Evolutionary conservation across 2,329 filamentous ascomycete species (phyloP).

Genomic region (Zasmidium cellare): DNA sequence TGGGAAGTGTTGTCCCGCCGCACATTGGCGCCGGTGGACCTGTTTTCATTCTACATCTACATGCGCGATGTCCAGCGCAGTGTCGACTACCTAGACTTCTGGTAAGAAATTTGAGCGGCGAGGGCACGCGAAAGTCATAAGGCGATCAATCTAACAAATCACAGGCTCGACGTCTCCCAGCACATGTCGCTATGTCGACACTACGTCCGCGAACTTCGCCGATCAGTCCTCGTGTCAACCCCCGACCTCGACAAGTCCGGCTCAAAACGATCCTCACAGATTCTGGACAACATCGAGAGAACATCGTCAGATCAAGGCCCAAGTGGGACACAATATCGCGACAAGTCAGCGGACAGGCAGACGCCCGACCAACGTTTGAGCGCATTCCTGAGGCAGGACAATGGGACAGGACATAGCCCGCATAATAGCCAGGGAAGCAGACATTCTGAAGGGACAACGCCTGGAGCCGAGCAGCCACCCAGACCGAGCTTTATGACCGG

Average conservation of each 20-base stretch:
- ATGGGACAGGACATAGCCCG: conserved; percentile 47
- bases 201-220: conserved; percentile 91
- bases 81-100: conserved; percentile 97
- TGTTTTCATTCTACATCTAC: conserved; percentile 99
- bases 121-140: no score
- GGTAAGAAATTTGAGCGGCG: no score
- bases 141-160: not conserved
- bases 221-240: conserved; percentile 89
- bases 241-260: conserved; percentile 78
- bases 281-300: conserved; percentile 64
- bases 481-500: conserved; percentile 61
- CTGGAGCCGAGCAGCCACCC: conserved; percentile 47
- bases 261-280: conserved; percentile 81
- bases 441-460: conserved; percentile 30
- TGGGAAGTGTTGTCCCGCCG: conserved; percentile 94
- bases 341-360: conserved; percentile 51
- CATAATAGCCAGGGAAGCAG: conserved; percentile 48
- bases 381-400: conserved; percentile 65
- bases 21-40: conserved; percentile 91
- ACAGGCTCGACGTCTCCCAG: conserved; percentile 96
- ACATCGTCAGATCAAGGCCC: conserved; percentile 36
- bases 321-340: conserved; percentile 28
- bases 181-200: conserved; percentile 97
- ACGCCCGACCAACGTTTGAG: conserved; percentile 87
- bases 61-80: conserved; percentile 98